Evolutionary conservation across 2,329 filamentous ascomycete genomes (phyloP).

Genomic region (Ceratocystiopsis sp.): DNA sequence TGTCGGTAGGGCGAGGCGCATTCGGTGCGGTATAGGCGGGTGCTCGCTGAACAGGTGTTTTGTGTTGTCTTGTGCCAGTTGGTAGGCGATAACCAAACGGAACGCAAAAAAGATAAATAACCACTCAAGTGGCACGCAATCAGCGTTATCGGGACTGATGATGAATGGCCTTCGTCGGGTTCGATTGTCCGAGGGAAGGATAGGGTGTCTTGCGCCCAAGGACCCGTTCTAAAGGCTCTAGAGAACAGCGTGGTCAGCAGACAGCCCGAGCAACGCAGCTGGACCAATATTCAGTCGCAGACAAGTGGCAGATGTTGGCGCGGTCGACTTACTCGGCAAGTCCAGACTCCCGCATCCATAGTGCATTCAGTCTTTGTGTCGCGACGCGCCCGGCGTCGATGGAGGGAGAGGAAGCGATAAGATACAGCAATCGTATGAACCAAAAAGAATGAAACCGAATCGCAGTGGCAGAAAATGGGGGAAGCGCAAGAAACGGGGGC

Average conservation of each 20-base stretch:
- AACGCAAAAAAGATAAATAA: background rate
- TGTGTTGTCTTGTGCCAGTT: background rate
- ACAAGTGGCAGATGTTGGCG: too few relatives aligned
- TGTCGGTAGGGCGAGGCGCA: background rate
- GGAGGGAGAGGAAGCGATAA: too few relatives aligned
- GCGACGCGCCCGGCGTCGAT: slow-evolving; percentile 3
- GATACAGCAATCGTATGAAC: too few relatives aligned
- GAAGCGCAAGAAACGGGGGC: too few relatives aligned
- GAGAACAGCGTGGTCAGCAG: background rate
- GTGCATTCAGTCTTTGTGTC: slow-evolving; percentile 1
- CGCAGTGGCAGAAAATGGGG: too few relatives aligned
- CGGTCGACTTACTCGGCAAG: slow-evolving; percentile 1
- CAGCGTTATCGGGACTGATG: background rate
- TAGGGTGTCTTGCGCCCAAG: background rate
- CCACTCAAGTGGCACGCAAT: background rate
- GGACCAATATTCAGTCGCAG: too few relatives aligned
- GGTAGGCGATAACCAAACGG: background rate
- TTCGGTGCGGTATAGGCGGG: background rate
- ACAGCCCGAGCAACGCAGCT: background rate
- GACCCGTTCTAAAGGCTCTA: slow-evolving; percentile 6
- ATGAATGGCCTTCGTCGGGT: too few relatives aligned
- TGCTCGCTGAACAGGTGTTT: background rate
- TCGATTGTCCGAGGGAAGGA: background rate
- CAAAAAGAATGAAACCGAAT: too few relatives aligned
- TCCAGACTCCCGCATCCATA: slow-evolving; percentile 6